These are phyloP conservation scores for Alternaria consortialis DNA, from an alignment of 2,329 filamentous ascomycete genomes.

Conservation along the genomic window DNA sequence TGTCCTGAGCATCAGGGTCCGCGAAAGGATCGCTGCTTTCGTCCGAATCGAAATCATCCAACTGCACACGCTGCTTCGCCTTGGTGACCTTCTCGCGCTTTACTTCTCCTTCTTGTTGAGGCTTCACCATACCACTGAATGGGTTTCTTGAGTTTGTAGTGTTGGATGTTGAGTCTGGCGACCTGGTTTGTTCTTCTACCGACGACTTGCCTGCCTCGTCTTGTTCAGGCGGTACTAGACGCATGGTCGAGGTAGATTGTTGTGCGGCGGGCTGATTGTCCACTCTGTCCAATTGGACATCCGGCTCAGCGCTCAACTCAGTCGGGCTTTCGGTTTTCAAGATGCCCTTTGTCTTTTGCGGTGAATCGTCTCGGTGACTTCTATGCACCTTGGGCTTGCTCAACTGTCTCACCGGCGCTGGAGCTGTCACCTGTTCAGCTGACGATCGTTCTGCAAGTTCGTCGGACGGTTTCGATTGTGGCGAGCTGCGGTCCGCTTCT, in stretches of 20 bases:
- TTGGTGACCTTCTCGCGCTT: constrained; percentile 67
- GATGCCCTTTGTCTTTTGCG: constrained; percentile 44
- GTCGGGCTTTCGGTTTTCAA: constrained; percentile 45
- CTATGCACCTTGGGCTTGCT: constrained; percentile 54
- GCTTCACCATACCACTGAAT: constrained; percentile 40
- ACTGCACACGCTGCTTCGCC: constrained; percentile 69
- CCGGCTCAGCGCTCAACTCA: constrained; percentile 28
- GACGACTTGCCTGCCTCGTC: constrained; percentile 23
- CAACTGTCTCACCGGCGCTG: constrained; percentile 39
- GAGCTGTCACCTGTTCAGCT: constrained; percentile 36
- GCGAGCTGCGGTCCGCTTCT: constrained; percentile 47
- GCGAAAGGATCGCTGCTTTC: constrained; percentile 58
- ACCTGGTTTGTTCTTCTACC: constrained; percentile 29
- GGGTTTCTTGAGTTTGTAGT: constrained; percentile 44
- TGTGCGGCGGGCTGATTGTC: constrained; percentile 26
- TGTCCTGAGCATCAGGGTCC: constrained; percentile 49
- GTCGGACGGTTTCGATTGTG: constrained; percentile 45
- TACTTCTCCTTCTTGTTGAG: constrained; percentile 55
- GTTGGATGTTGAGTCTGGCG: constrained; percentile 33
- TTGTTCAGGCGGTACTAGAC: constrained; percentile 45
- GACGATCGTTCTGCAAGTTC: constrained; percentile 39
- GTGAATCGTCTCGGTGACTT: constrained; percentile 42
- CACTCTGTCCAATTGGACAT: constrained; percentile 19
- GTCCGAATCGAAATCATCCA: constrained; percentile 75
- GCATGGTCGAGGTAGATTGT: constrained; percentile 44